Percentiles rank a stretch among this genome's conserved stretches.
Conservation (phyloP, 495 filamentous ascomycete species). For the Aspergillus campestris region DNA sequence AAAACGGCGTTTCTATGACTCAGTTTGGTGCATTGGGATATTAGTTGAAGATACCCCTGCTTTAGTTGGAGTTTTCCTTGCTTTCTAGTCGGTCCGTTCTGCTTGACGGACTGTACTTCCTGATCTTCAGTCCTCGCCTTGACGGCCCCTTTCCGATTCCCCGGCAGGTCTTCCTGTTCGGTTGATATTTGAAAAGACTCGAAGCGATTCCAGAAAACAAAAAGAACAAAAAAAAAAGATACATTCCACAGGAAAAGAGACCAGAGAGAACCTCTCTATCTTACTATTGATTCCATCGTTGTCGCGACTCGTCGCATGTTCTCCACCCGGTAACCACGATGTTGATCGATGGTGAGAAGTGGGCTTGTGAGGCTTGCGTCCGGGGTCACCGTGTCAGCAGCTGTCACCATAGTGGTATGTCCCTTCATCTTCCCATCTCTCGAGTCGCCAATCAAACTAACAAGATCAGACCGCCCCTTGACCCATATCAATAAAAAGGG, state of each 20-base stretch:
- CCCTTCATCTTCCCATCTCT: constrained; percentile 14
- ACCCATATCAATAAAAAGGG: constrained; percentile 98
- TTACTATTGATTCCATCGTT: constrained; percentile 10
- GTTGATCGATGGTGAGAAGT: constrained; percentile 87
- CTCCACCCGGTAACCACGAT: constrained; percentile 45
- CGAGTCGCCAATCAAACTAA: constrained; percentile 20
- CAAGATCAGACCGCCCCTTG: constrained; percentile 70
- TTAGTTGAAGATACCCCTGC: constrained; percentile 35
- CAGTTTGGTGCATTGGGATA: constrained; percentile 28
- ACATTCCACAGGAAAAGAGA: background rate
- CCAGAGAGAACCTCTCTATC: constrained; percentile 1
- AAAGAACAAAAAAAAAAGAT: constrained; percentile 4
- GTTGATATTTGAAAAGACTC: constrained; percentile 3
- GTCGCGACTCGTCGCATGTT: constrained; percentile 41
- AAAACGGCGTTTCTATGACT: constrained; percentile 32
- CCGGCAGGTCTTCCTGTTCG: constrained; percentile 20
- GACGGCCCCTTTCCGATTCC: constrained; percentile 31
- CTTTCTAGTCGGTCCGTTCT: constrained; percentile 22
- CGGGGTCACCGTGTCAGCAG: constrained; percentile 90
- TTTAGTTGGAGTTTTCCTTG: constrained; percentile 27
- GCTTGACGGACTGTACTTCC: constrained; percentile 26
- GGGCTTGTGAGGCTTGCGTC: constrained; percentile 88
- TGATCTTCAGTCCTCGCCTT: constrained; percentile 32
- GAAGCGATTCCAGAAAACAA: constrained; percentile 4
- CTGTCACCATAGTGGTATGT: constrained; percentile 83